Evolutionary conservation across 352 stramenopile species (phyloP).

Genomic region (Phytophthora capsici): DNA sequence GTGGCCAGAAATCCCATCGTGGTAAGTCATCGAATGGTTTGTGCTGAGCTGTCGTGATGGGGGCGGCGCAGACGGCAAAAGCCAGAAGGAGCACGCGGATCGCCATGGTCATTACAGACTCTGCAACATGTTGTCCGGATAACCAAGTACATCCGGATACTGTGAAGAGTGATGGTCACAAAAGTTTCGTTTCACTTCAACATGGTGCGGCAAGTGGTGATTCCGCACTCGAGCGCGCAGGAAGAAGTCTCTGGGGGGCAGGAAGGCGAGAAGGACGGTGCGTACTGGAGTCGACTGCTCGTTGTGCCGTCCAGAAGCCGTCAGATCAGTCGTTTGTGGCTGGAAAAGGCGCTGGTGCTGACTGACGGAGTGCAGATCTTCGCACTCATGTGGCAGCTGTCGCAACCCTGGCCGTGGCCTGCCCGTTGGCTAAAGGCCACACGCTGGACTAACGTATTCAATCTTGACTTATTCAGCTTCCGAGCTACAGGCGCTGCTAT

Average conservation of each 20-base stretch:
- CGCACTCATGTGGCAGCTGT: constrained; percentile 77
- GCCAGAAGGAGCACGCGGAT: not conserved
- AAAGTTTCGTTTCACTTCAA: constrained; percentile 31
- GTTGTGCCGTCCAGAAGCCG: constrained; percentile 15
- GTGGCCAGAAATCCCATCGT: constrained; percentile 79
- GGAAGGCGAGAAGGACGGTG: constrained; percentile 2
- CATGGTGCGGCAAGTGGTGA: constrained; percentile 31
- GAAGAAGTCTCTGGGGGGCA: not conserved
- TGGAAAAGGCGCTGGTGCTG: constrained; percentile 59
- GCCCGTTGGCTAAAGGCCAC: constrained; percentile 56
- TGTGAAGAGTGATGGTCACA: constrained; percentile 23
- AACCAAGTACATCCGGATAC: not conserved
- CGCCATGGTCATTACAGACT: constrained; percentile 1
- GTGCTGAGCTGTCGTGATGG: not conserved
- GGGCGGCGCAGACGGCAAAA: constrained; percentile 13
- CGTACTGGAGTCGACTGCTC: constrained; percentile 15
- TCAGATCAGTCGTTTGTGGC: constrained; percentile 60
- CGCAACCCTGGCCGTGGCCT: constrained; percentile 80
- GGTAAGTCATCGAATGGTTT: constrained; percentile 14
- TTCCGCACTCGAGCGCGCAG: constrained; percentile 22
- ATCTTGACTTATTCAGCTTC: constrained; percentile 65
- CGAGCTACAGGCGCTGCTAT: constrained; percentile 55
- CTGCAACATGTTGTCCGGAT: constrained; percentile 1
- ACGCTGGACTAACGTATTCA: constrained; percentile 61
- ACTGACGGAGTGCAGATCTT: constrained; percentile 65